Conservation (phyloP, 129 eudicot genomes). For the Artemisia argyi region DNA sequence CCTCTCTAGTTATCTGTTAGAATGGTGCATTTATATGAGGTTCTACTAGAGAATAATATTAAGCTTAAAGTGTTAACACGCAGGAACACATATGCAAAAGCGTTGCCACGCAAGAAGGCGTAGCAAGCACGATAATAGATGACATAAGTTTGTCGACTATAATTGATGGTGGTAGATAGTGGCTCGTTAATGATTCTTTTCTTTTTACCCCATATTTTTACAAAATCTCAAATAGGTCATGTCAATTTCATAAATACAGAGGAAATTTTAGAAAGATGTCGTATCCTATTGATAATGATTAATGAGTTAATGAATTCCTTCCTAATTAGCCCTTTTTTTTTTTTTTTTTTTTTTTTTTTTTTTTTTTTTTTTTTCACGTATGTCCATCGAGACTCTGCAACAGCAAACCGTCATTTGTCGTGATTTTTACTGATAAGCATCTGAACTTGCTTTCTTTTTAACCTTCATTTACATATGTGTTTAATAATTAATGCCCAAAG, state of each 20-base stretch:
- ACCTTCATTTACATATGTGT: not conserved
- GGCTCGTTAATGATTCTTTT: not conserved
- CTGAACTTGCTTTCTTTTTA: not conserved
- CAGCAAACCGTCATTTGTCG: not conserved
- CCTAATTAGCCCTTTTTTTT: constrained; percentile 9
- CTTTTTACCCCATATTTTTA: not conserved
- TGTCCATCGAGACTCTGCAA: not conserved
- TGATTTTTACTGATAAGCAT: not conserved
- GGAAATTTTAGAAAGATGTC: constrained; percentile 4
- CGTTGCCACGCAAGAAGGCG: not conserved
- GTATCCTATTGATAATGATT: constrained; percentile 1
- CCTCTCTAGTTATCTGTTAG: not conserved
- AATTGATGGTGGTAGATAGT: constrained; percentile 1
- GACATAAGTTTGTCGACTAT: not conserved
- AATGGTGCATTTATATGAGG: too few relatives aligned
- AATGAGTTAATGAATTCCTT: not conserved
- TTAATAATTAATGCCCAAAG: not conserved
- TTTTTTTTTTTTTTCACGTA: constrained; percentile 2
- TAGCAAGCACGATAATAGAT: constrained; percentile 8
- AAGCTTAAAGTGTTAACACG: too few relatives aligned
- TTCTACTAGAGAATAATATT: too few relatives aligned
- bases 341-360: too few relatives aligned
- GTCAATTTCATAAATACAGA: not conserved
- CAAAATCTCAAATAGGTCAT: not conserved
- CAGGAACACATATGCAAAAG: not conserved